Percentiles rank a stretch among this genome's conserved stretches.
These are phyloP conservation scores for Exophiala oligosperma DNA, from an alignment of 2,329 filamentous ascomycete genomes.

Conservation along the genomic window DNA sequence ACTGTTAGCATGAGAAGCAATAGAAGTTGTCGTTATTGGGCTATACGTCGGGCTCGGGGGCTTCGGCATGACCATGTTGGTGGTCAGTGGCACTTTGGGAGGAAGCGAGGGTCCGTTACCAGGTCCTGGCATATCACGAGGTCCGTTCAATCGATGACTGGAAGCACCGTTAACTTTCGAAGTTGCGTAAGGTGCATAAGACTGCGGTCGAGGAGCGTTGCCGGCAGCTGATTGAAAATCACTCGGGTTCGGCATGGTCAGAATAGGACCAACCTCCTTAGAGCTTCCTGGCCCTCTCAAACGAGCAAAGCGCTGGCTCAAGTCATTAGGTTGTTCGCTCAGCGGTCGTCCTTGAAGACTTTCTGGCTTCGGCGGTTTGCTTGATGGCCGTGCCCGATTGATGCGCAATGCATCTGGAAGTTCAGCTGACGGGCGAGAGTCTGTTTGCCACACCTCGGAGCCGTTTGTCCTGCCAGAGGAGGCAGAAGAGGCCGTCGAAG, in stretches of 20 bases:
- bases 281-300: conserved; percentile 23
- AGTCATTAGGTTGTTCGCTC: conserved; percentile 23
- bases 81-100: conserved; percentile 42
- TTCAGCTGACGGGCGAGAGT: conserved; percentile 8
- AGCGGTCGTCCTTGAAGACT: conserved; percentile 25
- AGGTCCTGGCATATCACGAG: conserved; percentile 41
- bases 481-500: conserved; percentile 3
- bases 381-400: conserved; percentile 23
- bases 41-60: conserved; percentile 51
- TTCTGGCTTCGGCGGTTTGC: conserved; percentile 25
- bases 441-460: not conserved
- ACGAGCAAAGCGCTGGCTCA: conserved; percentile 28
- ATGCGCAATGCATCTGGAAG: conserved; percentile 23
- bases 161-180: conserved; percentile 28
- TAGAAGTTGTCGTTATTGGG: conserved; percentile 44
- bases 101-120: conserved; percentile 37
- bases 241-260: conserved; percentile 25
- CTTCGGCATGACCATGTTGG: conserved; percentile 43
- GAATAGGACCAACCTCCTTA: conserved; percentile 4
- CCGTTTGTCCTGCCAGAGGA: not conserved
- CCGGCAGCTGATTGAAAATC: conserved; percentile 20
- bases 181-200: conserved; percentile 28
- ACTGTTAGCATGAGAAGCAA: conserved; percentile 39
- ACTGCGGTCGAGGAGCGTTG: conserved; percentile 12
- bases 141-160: conserved; percentile 39